phyloP scores from a whole-genome alignment of 495 filamentous ascomycete species.

The Lichenothelia convexa region DNA sequence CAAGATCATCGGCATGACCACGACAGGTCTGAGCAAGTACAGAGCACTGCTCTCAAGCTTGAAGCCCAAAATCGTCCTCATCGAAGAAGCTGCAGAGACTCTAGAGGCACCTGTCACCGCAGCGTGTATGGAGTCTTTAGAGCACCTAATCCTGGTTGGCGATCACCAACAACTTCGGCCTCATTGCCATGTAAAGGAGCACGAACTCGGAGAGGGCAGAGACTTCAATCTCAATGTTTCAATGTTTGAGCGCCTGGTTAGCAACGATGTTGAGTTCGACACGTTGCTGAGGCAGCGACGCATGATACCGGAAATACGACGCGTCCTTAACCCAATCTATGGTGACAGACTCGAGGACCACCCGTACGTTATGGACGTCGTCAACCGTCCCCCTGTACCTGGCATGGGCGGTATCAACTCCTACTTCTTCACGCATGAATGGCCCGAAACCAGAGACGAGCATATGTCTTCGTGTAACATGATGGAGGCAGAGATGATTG shows the following conservation, averaged over 20 bases:
- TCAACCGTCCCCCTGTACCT: constrained; percentile 38
- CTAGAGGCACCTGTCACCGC: constrained; percentile 47
- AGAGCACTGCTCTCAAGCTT: constrained; percentile 53
- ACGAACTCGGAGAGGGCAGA: no score
- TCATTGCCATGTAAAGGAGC: constrained; percentile 33
- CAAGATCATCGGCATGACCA: constrained; percentile 56
- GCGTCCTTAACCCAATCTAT: constrained; percentile 48
- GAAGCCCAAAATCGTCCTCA: constrained; percentile 44
- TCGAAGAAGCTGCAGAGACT: constrained; percentile 63
- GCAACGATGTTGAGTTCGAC: constrained; percentile 44
- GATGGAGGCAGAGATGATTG: constrained; percentile 62
- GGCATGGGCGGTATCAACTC: constrained; percentile 60
- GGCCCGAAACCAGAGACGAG: constrained; percentile 45
- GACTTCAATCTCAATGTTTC: constrained; percentile 46
- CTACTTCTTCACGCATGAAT: constrained; percentile 56
- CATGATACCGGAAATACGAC: constrained; percentile 57
- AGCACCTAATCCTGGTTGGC: constrained; percentile 60
- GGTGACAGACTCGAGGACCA: constrained; percentile 48
- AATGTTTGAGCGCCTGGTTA: constrained; percentile 60
- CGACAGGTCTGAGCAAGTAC: constrained; percentile 79
- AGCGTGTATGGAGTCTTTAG: constrained; percentile 45
- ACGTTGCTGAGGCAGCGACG: constrained; percentile 44
- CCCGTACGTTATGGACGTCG: constrained; percentile 32
- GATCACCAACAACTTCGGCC: constrained; percentile 61
- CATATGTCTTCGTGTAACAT: constrained; percentile 55